phyloP scores from a whole-genome alignment of 257 asterid genomes.

The Orobanche coerulescens region DNA sequence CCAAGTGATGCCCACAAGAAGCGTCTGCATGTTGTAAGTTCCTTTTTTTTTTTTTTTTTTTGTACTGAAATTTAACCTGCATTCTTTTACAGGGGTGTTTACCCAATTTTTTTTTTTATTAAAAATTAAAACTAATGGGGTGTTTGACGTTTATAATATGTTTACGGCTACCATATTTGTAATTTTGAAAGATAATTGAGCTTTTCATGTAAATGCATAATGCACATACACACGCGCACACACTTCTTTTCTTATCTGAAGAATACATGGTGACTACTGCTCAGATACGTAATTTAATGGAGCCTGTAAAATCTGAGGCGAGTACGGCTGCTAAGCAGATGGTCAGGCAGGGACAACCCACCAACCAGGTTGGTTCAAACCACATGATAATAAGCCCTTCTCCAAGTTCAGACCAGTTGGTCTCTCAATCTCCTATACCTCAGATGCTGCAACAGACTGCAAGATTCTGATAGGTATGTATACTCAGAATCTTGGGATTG shows the following conservation, averaged over 20 bases:
- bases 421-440: slow-evolving; percentile 51
- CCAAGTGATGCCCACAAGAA: slow-evolving; percentile 63
- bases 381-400: slow-evolving; percentile 55
- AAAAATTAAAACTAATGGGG: too few relatives aligned
- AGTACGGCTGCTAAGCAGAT: slow-evolving; percentile 39
- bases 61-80: neutral
- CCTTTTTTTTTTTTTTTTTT: slow-evolving; percentile 9
- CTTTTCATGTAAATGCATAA: neutral
- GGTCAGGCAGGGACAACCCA: slow-evolving; percentile 43
- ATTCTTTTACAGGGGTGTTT: neutral
- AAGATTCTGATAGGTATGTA: slow-evolving; percentile 52
- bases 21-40: slow-evolving; percentile 77
- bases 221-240: too few relatives aligned
- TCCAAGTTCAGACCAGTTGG: slow-evolving; percentile 76
- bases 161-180: neutral
- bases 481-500: too few relatives aligned
- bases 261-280: neutral
- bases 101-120: neutral
- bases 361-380: slow-evolving; percentile 43
- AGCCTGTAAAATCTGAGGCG: slow-evolving; percentile 46
- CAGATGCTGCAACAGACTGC: slow-evolving; percentile 63
- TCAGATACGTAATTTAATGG: slow-evolving; percentile 58
- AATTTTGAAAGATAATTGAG: neutral
- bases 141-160: too few relatives aligned
- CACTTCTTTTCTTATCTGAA: neutral